Base-by-base conservation (phyloP, 805 yeast species). In the Kuraishia floccosa region DNA sequence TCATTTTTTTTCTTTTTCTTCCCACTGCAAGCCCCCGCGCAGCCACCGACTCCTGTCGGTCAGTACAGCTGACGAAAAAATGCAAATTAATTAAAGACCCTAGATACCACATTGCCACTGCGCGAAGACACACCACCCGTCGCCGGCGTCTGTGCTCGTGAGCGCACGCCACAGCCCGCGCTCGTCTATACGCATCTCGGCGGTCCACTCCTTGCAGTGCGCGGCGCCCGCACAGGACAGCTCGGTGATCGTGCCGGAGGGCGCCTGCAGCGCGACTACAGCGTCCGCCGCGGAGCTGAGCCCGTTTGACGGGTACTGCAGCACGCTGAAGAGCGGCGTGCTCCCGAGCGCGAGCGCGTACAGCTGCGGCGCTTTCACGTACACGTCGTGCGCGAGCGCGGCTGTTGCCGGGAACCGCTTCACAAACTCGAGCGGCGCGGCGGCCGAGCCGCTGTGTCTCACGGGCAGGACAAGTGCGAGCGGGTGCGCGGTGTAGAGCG, bases 51-150 rank as follows among this genome's bases (percentile, higher is more conserved):
- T 21, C 26, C 35, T 9, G n/a, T n/a, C n/a, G n/a, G n/a, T n/a
- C n/a, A n/a, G n/a, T n/a, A n/a, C n/a, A n/a, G n/a, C n/a, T n/a
- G n/a, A n/a, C n/a, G n/a, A n/a, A n/a, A n/a, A n/a, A n/a, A n/a
- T n/a, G n/a, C n/a, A n/a, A n/a, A n/a, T n/a, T n/a, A n/a, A n/a
- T n/a, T n/a, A n/a, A n/a, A n/a, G n/a, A n/a, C n/a, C n/a, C n/a
- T n/a, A n/a, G n/a, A n/a, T n/a, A n/a, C n/a, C n/a, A 51, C 89
- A 79, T 20, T 61, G 60, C 98, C 98, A 89, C 52, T 86, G 95
- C 10, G 94, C 86, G 55, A 83, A 85, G 3, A 82, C 84, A 44
- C 85, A 79, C 84, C 94, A 83, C 32, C 85, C 76, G 33, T 66
- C 65, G 4, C 82, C 83, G 25, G 76, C 70, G 39, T 84, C 89